Conservation (phyloP, 83 land plant genomes). For the Picea mariana region DNA sequence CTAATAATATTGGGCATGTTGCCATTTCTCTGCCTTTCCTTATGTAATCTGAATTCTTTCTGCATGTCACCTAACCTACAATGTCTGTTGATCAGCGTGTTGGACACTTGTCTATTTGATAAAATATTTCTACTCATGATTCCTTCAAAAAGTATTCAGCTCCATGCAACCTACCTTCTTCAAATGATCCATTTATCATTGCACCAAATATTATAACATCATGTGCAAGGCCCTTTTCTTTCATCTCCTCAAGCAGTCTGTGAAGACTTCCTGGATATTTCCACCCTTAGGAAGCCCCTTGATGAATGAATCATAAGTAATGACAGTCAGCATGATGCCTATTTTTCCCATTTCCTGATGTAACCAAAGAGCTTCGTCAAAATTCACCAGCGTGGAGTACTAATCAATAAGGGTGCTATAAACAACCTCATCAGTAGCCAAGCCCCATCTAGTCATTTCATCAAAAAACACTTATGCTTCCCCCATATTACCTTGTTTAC, state of each 20-base stretch:
- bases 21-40: slow-evolving; percentile 38
- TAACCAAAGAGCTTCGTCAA: slow-evolving; percentile 29
- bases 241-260: slow-evolving; percentile 43
- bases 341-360: slow-evolving; percentile 34
- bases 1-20: slow-evolving; percentile 47
- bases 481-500: slow-evolving; percentile 30
- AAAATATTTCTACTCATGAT: slow-evolving; percentile 37
- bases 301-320: slow-evolving; percentile 47
- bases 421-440: slow-evolving; percentile 41
- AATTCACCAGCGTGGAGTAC: slow-evolving; percentile 31
- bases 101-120: slow-evolving; percentile 53
- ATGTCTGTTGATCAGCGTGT: slow-evolving; percentile 51
- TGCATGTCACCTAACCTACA: slow-evolving; percentile 35
- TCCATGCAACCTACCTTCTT: slow-evolving; percentile 42
- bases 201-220: slow-evolving; percentile 60
- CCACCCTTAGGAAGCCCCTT: slow-evolving; percentile 37
- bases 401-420: slow-evolving; percentile 59
- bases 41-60: slow-evolving; percentile 30
- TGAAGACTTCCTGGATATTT: slow-evolving; percentile 41
- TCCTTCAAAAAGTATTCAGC: slow-evolving; percentile 40
- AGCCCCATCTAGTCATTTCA: slow-evolving; percentile 44
- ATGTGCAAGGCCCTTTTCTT: slow-evolving; percentile 34
- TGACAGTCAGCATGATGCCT: slow-evolving; percentile 26
- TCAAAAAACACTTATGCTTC: slow-evolving; percentile 53
- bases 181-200: slow-evolving; percentile 51